Evolutionary conservation across 2,329 filamentous ascomycete genomes (phyloP), one percentile per base, ranked within the genome.

Genomic region (Fusarium armeniacum): DNA sequence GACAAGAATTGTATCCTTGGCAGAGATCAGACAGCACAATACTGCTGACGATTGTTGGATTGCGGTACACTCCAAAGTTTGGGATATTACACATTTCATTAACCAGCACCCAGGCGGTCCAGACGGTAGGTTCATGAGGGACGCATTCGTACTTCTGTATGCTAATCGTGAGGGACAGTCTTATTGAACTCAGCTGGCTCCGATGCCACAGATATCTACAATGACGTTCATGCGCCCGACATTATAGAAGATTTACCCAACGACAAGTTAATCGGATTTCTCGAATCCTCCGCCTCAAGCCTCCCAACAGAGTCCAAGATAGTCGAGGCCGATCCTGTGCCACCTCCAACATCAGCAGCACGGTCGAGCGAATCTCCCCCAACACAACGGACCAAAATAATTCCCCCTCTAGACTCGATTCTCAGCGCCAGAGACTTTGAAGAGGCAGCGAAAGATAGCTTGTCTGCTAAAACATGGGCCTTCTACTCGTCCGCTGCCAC

Each of bases 401-500:
- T 49, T 0, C 62, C 46, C 2, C 8, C 61, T 15, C 15, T 65
- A 6, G 62, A 65, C 6, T 6, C 53, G 0, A 65, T 65, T 0
- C n/a, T 65, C 0, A 65, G 61, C 1, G 62, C 61, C 3, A 38
- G 46, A 0, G 89, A 91, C 77, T 91, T 91, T 73, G 84, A 87
- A 54, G 65, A 79, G 3, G 87, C 85, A 0, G 89, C 89, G 3
- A 82, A 83, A 13, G 78, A 80, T 28, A 84, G 83, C 3, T 81
- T 90, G 38, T 83, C 83, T 3, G 83, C 84, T 11, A 91, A 91
- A 71, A 86, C 89, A 13, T 91, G 88, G 87, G 90, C 89, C 0
- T 92, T 91, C 71, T 87, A 89, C 74, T 90, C 87, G 15, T 90
- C 88, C 3, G 90, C 89, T 0, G 87, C 89, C 7, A 91, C 88